Percentiles rank a stretch among this genome's conserved stretches.
These are phyloP conservation scores for Penicillium arizonense DNA, from an alignment of 495 filamentous ascomycete genomes.

Conservation along the genomic window DNA sequence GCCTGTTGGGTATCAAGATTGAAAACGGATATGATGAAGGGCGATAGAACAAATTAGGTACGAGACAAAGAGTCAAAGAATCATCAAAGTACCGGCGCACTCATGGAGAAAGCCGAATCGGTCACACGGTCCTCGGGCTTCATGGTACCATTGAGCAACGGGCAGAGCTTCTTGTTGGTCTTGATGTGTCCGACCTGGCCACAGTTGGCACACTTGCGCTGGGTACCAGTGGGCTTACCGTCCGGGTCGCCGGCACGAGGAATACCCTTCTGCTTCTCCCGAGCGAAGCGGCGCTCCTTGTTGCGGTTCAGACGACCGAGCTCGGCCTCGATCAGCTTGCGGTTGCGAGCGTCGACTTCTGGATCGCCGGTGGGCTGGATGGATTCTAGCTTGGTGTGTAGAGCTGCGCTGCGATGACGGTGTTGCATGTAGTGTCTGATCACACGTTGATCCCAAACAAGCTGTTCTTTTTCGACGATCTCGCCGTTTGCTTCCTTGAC, in stretches of 20 bases:
- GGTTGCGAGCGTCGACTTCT: slow-evolving; percentile 63
- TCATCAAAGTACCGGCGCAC: slow-evolving; percentile 37
- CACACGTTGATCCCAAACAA: slow-evolving; percentile 71
- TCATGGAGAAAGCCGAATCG: slow-evolving; percentile 54
- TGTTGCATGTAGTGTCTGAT: slow-evolving; percentile 63
- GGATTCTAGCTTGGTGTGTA: slow-evolving; percentile 64
- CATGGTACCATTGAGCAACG: slow-evolving; percentile 83
- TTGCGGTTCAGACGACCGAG: slow-evolving; percentile 82
- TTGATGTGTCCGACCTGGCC: slow-evolving; percentile 96
- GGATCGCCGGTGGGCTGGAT: slow-evolving; percentile 72
- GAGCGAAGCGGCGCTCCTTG: slow-evolving; percentile 83
- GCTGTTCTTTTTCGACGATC: slow-evolving; percentile 53
- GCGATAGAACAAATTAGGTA: neutral
- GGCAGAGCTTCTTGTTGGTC: slow-evolving; percentile 98
- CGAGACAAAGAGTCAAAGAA: neutral
- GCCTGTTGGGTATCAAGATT: slow-evolving; percentile 13
- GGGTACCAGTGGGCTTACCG: slow-evolving; percentile 64
- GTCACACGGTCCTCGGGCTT: slow-evolving; percentile 63
- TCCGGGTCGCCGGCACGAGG: slow-evolving; percentile 42
- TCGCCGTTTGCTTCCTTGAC: slow-evolving; percentile 62
- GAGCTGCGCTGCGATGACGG: slow-evolving; percentile 54
- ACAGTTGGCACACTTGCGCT: slow-evolving; percentile 95
- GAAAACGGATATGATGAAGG: neutral
- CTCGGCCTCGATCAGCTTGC: slow-evolving; percentile 67
- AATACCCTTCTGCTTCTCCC: slow-evolving; percentile 81